Conservation (phyloP, 2,329 filamentous ascomycete species). For the Fusarium brevicatenulatum region DNA sequence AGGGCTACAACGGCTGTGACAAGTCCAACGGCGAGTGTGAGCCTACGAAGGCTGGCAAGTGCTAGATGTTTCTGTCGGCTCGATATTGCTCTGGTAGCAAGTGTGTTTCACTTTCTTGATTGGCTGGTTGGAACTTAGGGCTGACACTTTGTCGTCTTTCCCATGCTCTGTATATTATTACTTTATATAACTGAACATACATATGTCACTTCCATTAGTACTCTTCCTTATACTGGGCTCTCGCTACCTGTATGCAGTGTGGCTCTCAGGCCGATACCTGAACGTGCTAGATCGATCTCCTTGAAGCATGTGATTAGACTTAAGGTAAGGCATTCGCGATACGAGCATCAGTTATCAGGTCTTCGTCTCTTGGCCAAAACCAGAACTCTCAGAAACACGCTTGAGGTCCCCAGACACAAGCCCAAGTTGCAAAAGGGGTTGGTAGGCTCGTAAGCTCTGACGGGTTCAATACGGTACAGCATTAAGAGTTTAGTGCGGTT, state of each 20-base stretch:
- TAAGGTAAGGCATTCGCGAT: rapidly evolving
- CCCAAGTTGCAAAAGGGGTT: rapidly evolving
- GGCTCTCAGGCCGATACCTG: rapidly evolving
- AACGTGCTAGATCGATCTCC: too few species aligned
- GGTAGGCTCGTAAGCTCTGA: rapidly evolving
- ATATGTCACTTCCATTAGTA: background rate
- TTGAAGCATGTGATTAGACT: too few species aligned
- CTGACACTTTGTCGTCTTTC: rapidly evolving
- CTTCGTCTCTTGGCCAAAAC: rapidly evolving
- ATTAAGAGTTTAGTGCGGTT: rapidly evolving
- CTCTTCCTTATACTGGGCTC: background rate
- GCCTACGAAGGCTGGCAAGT: constrained; percentile 40
- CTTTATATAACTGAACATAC: background rate
- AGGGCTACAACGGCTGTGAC: constrained; percentile 47
- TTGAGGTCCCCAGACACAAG: rapidly evolving
- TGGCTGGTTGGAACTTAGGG: rapidly evolving
- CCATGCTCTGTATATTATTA: background rate
- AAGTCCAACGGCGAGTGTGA: constrained; percentile 45
- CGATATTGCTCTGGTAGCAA: background rate
- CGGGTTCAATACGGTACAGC: rapidly evolving
- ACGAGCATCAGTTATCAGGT: rapidly evolving
- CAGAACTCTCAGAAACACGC: rapidly evolving
- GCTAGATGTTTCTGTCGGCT: rapidly evolving
- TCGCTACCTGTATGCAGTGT: too few species aligned
- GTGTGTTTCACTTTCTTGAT: background rate